Percentiles rank a stretch among this genome's conserved stretches.
Evolutionary conservation across 306 rosid genomes (phyloP).

Genomic region (Abrus precatorius): DNA sequence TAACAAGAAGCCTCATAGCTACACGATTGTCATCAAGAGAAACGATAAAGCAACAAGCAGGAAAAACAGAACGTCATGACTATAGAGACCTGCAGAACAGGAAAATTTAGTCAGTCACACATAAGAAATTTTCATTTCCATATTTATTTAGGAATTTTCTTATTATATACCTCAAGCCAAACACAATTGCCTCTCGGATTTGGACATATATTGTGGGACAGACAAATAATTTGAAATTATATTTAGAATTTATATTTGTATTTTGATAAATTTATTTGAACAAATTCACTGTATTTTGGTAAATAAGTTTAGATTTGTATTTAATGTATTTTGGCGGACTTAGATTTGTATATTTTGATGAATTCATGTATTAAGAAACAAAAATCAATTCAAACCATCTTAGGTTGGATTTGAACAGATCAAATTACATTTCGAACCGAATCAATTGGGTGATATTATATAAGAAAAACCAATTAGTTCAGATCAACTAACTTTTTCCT

Average conservation of each 20-base stretch:
- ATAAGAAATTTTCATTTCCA: background rate
- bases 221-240: background rate
- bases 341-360: background rate
- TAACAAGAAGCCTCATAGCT: slow-evolving; percentile 43
- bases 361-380: background rate
- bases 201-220: background rate
- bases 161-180: background rate
- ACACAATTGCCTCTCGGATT: background rate
- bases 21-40: slow-evolving; percentile 56
- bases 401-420: background rate
- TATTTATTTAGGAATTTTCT: background rate
- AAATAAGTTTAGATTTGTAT: background rate
- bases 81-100: slow-evolving; percentile 67
- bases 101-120: slow-evolving; percentile 8
- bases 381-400: background rate
- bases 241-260: background rate
- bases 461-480: no score
- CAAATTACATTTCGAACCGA: background rate
- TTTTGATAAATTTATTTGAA: background rate
- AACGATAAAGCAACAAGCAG: slow-evolving; percentile 59
- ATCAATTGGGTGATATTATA: background rate
- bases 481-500: background rate
- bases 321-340: slow-evolving; percentile 2
- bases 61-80: slow-evolving; percentile 43
- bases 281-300: background rate